These are phyloP conservation scores for Knoxdaviesia proteae DNA, from an alignment of 2,329 filamentous ascomycete genomes.

Conservation along the genomic window DNA sequence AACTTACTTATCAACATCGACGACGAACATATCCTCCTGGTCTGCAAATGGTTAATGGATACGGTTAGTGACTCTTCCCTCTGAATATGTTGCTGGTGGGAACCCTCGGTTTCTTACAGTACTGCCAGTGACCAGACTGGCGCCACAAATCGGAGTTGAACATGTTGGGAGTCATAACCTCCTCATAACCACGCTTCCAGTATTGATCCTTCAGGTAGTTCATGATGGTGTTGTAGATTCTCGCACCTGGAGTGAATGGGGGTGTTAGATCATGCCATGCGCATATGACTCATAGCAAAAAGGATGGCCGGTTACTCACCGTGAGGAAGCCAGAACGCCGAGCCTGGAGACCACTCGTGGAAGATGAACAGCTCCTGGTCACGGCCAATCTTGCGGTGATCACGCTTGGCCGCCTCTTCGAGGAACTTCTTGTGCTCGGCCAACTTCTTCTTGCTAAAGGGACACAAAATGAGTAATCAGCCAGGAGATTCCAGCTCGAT, in stretches of 20 bases:
- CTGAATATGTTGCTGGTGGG: too few relatives aligned
- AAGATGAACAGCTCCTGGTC: slow-evolving; percentile 98
- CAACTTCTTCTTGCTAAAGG: slow-evolving; percentile 60
- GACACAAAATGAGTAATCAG: slow-evolving; percentile 1
- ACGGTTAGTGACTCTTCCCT: too few relatives aligned
- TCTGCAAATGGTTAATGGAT: slow-evolving; percentile 30
- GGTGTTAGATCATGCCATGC: too few relatives aligned
- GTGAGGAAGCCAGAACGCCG: slow-evolving; percentile 78
- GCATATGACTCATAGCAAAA: too few relatives aligned
- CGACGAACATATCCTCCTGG: slow-evolving; percentile 73
- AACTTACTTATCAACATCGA: slow-evolving; percentile 53
- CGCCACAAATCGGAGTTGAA: slow-evolving; percentile 90
- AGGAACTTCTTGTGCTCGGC: slow-evolving; percentile 86
- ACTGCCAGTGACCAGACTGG: slow-evolving; percentile 78
- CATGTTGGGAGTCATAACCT: slow-evolving; percentile 89
- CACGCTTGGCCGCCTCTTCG: slow-evolving; percentile 93
- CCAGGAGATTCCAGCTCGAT: neutral
- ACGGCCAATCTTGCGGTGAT: slow-evolving; percentile 81
- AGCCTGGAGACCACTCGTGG: slow-evolving; percentile 80
- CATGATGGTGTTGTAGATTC: slow-evolving; percentile 80
- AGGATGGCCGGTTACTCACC: slow-evolving; percentile 19
- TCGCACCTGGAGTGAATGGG: slow-evolving; percentile 21
- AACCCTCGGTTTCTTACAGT: slow-evolving; percentile 7
- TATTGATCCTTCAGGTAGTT: slow-evolving; percentile 71
- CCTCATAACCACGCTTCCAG: slow-evolving; percentile 80